These are phyloP conservation scores for Lippia alba DNA, from an alignment of 305 asterid genomes.

Conservation along the genomic window DNA sequence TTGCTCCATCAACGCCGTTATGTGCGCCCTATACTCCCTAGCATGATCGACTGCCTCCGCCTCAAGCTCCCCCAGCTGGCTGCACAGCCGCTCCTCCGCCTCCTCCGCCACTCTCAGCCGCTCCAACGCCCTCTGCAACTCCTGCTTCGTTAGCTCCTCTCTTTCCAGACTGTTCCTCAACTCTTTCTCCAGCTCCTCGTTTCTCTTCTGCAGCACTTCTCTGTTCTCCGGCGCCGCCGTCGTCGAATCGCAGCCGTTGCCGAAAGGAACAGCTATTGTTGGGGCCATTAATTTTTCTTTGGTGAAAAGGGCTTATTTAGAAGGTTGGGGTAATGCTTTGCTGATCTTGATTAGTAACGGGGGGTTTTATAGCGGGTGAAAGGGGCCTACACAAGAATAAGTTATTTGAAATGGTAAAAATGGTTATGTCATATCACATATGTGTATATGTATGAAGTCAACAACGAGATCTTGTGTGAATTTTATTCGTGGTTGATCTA, in stretches of 20 bases:
- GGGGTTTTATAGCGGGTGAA: background rate
- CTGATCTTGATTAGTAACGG: too few relatives aligned
- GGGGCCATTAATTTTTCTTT: too few relatives aligned
- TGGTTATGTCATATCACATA: too few relatives aligned
- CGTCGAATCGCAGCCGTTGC: slow-evolving; percentile 10
- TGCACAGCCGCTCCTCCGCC: slow-evolving; percentile 58
- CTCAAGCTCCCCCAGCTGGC: slow-evolving; percentile 58
- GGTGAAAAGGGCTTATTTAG: too few relatives aligned
- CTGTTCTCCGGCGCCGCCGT: slow-evolving; percentile 2
- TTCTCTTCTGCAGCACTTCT: slow-evolving; percentile 38
- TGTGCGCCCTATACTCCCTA: slow-evolving; percentile 40
- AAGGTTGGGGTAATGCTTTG: too few relatives aligned
- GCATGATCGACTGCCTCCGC: slow-evolving; percentile 52
- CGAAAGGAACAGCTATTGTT: slow-evolving; percentile 30
- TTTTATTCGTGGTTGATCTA: too few relatives aligned
- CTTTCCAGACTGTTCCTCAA: slow-evolving; percentile 44
- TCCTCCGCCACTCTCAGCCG: slow-evolving; percentile 57
- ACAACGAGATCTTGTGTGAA: background rate
- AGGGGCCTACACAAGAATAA: slow-evolving; percentile 21
- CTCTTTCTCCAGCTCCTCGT: slow-evolving; percentile 53
- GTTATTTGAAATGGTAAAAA: background rate
- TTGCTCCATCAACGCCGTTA: slow-evolving; percentile 35
- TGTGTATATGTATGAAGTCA: too few relatives aligned
- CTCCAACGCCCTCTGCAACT: slow-evolving; percentile 33
- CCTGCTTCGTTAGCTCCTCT: slow-evolving; percentile 42